Evolutionary conservation across 257 asterid genomes (phyloP), one percentile per base, ranked within the genome.

Genomic region (Jacaranda mimosifolia): DNA sequence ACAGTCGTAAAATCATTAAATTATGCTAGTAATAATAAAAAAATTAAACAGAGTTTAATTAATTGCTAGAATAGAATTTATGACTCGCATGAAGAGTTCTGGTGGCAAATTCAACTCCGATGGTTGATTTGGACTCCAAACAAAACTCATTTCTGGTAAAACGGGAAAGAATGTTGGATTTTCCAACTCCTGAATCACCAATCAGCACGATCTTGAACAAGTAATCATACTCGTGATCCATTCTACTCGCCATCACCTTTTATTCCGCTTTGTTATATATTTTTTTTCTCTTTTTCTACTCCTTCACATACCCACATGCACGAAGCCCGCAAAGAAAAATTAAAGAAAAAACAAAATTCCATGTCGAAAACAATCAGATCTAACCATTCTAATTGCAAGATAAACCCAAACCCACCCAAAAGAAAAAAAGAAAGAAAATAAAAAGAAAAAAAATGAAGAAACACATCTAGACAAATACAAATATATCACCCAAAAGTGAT

Each of bases 191-290:
- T 0, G 85, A 82, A 68, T 82, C 85, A 9, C 85, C 85, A 74
- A 82, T 82, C 82, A 82, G 60, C 26, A 82, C 85, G 80, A 80
- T 80, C 80, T 80, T 80, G 80, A 80, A 80, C 77, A 82, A 43
- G 82, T 82, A 82, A 73, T 82, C 85, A 53, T 82, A 82, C 74
- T 82, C 82, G 77, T 82, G 85, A 82, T 82, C 85, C 80, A 82
- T 82, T 77, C 80, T 66, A 73, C 82, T 60, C 76, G 85, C 85
- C 85, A 82, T 82, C 73, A 51, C 78, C 65, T 63, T 73, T 39
- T 7, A 74, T 56, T 67, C 59, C 49, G 43, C 65, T 43, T 39
- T 7, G 12, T 18, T 10, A 11, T 36, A 3, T 58, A 14, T 32
- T 39, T 9, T 42, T 58, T 51, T 14, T 64, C 15, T 45, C 70